Base-by-base conservation (phyloP, 257 asterid species). In the Solanum paucissectum region DNA sequence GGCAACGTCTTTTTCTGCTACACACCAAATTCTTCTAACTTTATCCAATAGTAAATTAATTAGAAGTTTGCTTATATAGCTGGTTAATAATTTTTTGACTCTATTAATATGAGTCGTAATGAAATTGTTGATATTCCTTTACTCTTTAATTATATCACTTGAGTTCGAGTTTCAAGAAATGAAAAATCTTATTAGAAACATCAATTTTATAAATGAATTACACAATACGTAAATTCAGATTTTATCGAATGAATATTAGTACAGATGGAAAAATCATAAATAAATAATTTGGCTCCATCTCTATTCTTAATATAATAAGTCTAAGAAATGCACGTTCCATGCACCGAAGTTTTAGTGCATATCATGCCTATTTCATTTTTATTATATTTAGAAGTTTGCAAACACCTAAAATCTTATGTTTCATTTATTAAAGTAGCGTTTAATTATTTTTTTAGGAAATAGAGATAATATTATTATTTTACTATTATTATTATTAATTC, bases 121-220 rank as follows among this genome's bases (percentile, higher is more conserved):
- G 32, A 9, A n/a, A 12, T 27, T 2, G 3, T 27, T 27, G 10
- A 1, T 27, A 68, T 68, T 29, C 2, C 9, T 25, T 13, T 12
- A 66, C 14, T 66, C 8, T 27, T 68, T 64, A 11, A 11, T 6
- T 27, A 2, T 2, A 66, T 12, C 5, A 3, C 11, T 13, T 29
- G 2, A 18, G 9, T 69, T 69, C 0, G 6, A 69, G 0, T 12
- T 66, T 12, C 0, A 0, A 25, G 7, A 27, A 64, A 64, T 25
- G 0, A 64, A n/a, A n/a, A 2, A n/a, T 10, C 7, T 12, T 25
- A 25, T 12, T 10, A 27, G 0, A 25, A 25, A 5, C 0, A 11
- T 0, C 0, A 18, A 10, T n/a, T 6, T 2, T 10, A 23, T 6
- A n/a, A n/a, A n/a, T n/a, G 0, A n/a, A 25, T 25, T 0, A n/a